Percentiles rank a stretch among this genome's conserved stretches.
Evolutionary conservation across 2,329 filamentous ascomycete species (phyloP).

Genomic region (Monilinia polystroma): DNA sequence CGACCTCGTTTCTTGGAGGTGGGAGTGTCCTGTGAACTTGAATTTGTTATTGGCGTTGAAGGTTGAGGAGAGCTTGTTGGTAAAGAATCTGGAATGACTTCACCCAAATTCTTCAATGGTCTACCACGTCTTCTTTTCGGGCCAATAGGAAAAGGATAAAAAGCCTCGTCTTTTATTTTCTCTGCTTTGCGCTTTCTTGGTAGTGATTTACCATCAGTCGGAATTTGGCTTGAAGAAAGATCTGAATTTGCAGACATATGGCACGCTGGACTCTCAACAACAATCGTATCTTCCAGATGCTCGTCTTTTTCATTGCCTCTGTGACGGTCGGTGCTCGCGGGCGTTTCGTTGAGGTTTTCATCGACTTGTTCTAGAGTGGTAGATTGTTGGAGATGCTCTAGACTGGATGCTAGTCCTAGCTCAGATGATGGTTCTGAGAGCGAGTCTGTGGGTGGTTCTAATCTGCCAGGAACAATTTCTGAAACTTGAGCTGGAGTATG

Average conservation of each 20-base stretch:
- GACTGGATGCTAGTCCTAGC: too few relatives aligned
- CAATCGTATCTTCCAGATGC: background rate
- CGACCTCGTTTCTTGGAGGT: slow-evolving; percentile 3
- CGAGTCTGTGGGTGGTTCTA: too few relatives aligned
- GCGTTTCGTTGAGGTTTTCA: background rate
- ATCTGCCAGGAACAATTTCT: background rate
- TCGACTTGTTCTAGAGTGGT: background rate
- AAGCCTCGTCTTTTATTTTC: background rate
- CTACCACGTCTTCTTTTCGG: slow-evolving; percentile 12
- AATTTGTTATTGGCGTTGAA: background rate
- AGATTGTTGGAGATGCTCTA: background rate
- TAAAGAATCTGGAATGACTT: background rate
- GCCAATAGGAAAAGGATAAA: background rate
- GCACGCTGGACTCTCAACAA: background rate
- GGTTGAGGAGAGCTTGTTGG: background rate
- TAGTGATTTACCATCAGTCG: background rate
- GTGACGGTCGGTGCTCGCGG: too few relatives aligned
- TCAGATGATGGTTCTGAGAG: background rate
- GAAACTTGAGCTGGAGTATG: background rate
- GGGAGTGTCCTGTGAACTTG: background rate
- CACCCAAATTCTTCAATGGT: background rate
- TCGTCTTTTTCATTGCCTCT: background rate
- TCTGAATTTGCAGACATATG: background rate
- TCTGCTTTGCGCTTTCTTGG: background rate
- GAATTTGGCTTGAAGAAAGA: background rate